Base-by-base conservation (phyloP, 345 rosid genomes). In the Boechera stricta region DNA sequence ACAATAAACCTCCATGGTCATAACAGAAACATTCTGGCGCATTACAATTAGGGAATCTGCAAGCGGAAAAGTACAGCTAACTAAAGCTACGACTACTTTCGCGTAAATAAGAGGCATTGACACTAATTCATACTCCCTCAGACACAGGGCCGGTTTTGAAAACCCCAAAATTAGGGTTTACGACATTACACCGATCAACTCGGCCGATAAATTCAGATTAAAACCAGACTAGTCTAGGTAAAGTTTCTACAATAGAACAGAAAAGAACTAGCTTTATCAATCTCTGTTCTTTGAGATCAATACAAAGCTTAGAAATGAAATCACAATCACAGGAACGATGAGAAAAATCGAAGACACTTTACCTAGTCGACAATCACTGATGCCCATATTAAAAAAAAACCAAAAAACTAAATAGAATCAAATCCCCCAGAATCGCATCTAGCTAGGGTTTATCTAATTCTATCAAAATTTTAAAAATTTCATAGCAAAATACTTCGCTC, bases 401-500 rank as follows among this genome's bases (percentile, higher is more conserved):
- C 15, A 2, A 18, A 60, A 41, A 4, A 44, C 49, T 44, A 61
- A 62, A 36, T 2, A 4, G 4, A 74, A 58, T 10, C 65, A 33
- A 31, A 58, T 38, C 33, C 0, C 35, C 42, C 35, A 49, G 73
- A 58, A 49, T 57, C 61, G 10, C 0, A 59, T 28, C 45, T 47
- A 67, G 10, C 73, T 57, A 75, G 52, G 59, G 42, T 68, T 68
- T 41, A 45, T 45, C 38, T 12, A 21, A 64, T 21, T 53, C 38
- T 21, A 18, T 10, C 21, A 1, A 52, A 16, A 64, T 0, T n/a
- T 41, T n/a, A 7, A 29, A 64, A 11, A 32, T 64, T 74, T 18
- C 64, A 45, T 32, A 42, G 39, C 56, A 33, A 33, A 51, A 45
- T 3, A 55, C 47, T 58, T 6, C 0, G 64, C 49, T 24, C 2